phyloP scores from a whole-genome alignment of 1,284 basidiomycete species.

The Heterobasidion annosum region DNA sequence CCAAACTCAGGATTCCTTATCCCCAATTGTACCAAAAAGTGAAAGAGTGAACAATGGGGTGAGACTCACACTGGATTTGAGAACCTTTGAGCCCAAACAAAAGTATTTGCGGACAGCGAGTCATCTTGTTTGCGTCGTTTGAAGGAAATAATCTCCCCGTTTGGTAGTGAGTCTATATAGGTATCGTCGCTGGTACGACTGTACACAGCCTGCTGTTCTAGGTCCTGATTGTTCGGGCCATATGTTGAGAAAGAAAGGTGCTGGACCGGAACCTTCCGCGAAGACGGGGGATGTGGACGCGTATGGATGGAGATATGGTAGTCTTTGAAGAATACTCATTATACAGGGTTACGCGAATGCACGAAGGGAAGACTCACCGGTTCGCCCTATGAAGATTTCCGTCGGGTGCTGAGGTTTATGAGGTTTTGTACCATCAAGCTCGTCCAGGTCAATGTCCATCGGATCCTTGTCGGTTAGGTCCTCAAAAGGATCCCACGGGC shows the following conservation, averaged over 20 bases:
- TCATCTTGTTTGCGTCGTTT: conserved; percentile 27
- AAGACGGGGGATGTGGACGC: conserved; percentile 26
- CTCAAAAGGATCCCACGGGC: conserved; percentile 65
- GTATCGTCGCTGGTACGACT: conserved; percentile 60
- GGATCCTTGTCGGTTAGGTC: conserved; percentile 34
- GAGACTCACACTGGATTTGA: conserved; percentile 41
- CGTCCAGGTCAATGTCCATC: conserved; percentile 50
- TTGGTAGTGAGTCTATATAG: conserved; percentile 73
- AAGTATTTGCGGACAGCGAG: conserved; percentile 26
- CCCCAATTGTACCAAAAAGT: too few species aligned
- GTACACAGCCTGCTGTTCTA: conserved; percentile 54
- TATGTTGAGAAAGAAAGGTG: conserved; percentile 77
- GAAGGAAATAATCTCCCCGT: conserved; percentile 71
- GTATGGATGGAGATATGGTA: conserved; percentile 67
- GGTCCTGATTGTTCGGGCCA: conserved; percentile 76
- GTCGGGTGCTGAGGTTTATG: conserved; percentile 28
- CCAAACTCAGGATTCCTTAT: too few species aligned
- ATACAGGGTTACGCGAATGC: background rate
- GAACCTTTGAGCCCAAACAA: conserved; percentile 54
- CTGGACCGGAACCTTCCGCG: conserved; percentile 46
- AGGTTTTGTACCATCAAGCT: conserved; percentile 52
- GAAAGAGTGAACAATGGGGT: too few species aligned
- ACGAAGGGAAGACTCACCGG: conserved; percentile 43
- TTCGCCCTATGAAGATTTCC: conserved; percentile 74
- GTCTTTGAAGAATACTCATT: conserved; percentile 30